Evolutionary conservation across 306 rosid species (phyloP).

Genomic region (Glycyrrhiza uralensis): DNA sequence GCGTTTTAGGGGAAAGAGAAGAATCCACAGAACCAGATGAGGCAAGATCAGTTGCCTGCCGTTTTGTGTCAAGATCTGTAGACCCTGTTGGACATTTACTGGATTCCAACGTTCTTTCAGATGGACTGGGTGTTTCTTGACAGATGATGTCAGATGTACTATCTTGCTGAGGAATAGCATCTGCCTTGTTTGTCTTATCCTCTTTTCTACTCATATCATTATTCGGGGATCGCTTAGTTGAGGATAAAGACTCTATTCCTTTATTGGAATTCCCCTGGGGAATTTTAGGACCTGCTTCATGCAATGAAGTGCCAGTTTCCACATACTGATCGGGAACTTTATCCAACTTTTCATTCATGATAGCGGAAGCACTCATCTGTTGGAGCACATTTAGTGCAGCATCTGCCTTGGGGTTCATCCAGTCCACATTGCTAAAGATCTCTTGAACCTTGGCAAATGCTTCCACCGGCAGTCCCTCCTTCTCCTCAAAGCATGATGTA

Average conservation of each 20-base stretch:
- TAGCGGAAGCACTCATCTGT: slow-evolving; percentile 50
- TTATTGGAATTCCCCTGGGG: slow-evolving; percentile 29
- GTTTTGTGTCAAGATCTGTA: slow-evolving; percentile 20
- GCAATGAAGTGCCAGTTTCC: slow-evolving; percentile 31
- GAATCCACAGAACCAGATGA: slow-evolving; percentile 33
- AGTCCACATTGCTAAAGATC: slow-evolving; percentile 82
- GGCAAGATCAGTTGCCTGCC: slow-evolving; percentile 21
- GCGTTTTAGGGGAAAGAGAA: slow-evolving; percentile 49
- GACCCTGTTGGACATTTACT: slow-evolving; percentile 23
- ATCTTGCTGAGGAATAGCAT: slow-evolving; percentile 13
- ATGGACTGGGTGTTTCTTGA: slow-evolving; percentile 31
- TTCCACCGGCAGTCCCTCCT: slow-evolving; percentile 87
- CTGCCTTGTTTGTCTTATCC: slow-evolving; percentile 30
- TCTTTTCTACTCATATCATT: slow-evolving; percentile 26
- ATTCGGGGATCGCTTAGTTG: slow-evolving; percentile 38
- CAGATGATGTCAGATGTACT: neutral
- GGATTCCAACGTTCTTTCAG: slow-evolving; percentile 24
- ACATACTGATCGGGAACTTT: slow-evolving; percentile 29
- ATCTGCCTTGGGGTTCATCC: slow-evolving; percentile 76
- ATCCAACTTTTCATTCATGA: slow-evolving; percentile 46
- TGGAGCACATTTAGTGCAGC: slow-evolving; percentile 67
- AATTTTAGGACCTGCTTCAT: slow-evolving; percentile 38
- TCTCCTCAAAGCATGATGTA: slow-evolving; percentile 70
- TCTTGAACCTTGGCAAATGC: slow-evolving; percentile 96
- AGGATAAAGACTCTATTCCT: slow-evolving; percentile 22